Evolutionary conservation across 768 basidiomycete species (phyloP).

Genomic region (Psilocybe cyanescens): DNA sequence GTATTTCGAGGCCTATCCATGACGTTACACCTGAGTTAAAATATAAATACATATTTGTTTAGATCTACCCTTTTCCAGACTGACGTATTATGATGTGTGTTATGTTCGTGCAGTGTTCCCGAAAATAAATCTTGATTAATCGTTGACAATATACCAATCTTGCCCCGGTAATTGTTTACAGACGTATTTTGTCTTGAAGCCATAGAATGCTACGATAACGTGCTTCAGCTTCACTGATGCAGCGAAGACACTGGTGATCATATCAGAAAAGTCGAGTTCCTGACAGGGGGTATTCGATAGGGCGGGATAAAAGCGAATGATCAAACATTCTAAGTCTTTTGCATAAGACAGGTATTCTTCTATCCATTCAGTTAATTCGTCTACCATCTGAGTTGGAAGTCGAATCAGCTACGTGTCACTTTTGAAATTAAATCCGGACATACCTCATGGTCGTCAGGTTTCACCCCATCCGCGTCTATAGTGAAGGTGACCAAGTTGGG

Average conservation of each 20-base stretch:
- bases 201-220: slow-evolving; percentile 24
- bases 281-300: slow-evolving; percentile 23
- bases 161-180: slow-evolving; percentile 23
- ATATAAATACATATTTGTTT: too few species aligned
- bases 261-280: slow-evolving; percentile 27
- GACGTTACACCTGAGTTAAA: too few species aligned
- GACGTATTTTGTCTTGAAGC: slow-evolving; percentile 25
- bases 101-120: background rate
- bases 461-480: slow-evolving; percentile 23
- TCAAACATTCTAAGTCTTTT: slow-evolving; percentile 18
- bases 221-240: slow-evolving; percentile 20
- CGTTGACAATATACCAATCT: slow-evolving; percentile 28
- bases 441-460: slow-evolving; percentile 25
- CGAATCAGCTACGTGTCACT: background rate
- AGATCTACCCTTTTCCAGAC: too few species aligned
- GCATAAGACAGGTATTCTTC: slow-evolving; percentile 25
- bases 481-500: slow-evolving; percentile 20
- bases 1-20: too few species aligned
- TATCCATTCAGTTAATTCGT: slow-evolving; percentile 25
- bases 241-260: slow-evolving; percentile 28
- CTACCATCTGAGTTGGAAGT: slow-evolving; percentile 17
- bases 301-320: slow-evolving; percentile 24
- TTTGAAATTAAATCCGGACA: background rate
- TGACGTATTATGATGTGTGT: too few species aligned
- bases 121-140: slow-evolving; percentile 12